Evolutionary conservation across 768 basidiomycete species (phyloP), one percentile per base, ranked within the genome.

Genomic region (Lentinula sp.): DNA sequence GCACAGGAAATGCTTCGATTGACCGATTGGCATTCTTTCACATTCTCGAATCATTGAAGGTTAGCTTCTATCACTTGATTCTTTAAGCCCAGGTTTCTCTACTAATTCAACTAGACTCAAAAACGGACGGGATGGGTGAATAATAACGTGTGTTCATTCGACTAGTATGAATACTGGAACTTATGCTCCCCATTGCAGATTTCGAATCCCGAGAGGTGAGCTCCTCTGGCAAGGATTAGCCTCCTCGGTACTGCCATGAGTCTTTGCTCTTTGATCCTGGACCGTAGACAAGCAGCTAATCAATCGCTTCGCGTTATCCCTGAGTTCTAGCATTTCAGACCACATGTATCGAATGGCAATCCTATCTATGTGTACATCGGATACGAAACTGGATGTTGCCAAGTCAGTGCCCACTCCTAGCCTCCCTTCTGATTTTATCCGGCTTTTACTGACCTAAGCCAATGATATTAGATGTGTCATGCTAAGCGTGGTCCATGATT

Each of bases 321-420:
- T 45, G 46, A 45, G 11, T 28, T 28, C 18, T 62, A 93, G 91
- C 65, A 95, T 98, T 64, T 87, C 93, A 7, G 96, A 98, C 72
- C 95, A 98, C 68, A 98, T 97, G 96, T 92, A 94, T 70, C 80
- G 96, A 51, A 98, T 99, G 96, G 89, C 93, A 1, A 71, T 98
- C n/a, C 80, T 98, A 46, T 88, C 94, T 4, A 88, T 99, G 85
- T 89, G 93, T 62, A 82, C 85, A 5, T 87, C 92, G 0, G 92
- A 92, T 67, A 55, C 74, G n/a, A 79, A 77, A 0, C 80, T 93
- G 7, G 89, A 92, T 70, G 72, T 90, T 31, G 71, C 89, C 67
- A 89, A 88, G 92, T 92, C 62, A 56, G 56, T 62, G 32, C 5
- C 31, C 7, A 46, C 45, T 23, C 13, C 6, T n/a, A 46, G 18